These are phyloP conservation scores for Leonotis leonurus DNA, from an alignment of 257 asterid species.

Conservation along the genomic window DNA sequence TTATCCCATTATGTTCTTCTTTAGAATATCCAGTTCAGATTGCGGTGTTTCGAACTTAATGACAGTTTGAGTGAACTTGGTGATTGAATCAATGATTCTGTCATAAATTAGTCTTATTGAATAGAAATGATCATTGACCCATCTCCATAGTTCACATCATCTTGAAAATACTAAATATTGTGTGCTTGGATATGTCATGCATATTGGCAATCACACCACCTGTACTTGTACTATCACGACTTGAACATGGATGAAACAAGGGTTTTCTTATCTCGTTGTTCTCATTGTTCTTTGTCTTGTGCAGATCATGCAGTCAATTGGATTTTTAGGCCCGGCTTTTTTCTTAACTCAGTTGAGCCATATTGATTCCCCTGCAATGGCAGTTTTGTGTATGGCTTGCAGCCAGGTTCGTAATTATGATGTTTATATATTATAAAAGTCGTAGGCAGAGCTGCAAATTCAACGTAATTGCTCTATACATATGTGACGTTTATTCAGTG, in stretches of 20 bases:
- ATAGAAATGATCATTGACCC: not conserved
- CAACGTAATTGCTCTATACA: not conserved
- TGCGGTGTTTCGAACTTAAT: too few relatives aligned
- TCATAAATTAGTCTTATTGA: too few relatives aligned
- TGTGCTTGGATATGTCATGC: not conserved
- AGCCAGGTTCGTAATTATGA: conserved; percentile 59
- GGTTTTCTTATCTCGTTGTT: not conserved
- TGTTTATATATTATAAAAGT: not conserved
- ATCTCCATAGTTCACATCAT: not conserved
- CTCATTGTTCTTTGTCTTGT: conserved; percentile 12
- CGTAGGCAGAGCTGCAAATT: not conserved
- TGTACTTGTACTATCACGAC: not conserved
- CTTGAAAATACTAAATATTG: not conserved
- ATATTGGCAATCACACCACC: not conserved
- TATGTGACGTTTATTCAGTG: too few relatives aligned
- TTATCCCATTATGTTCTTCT: too few relatives aligned
- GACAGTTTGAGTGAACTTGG: too few relatives aligned
- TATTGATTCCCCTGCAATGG: conserved; percentile 81
- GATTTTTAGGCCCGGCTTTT: conserved; percentile 92
- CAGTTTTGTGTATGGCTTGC: conserved; percentile 86
- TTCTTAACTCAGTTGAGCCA: conserved; percentile 90
- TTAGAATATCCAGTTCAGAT: too few relatives aligned
- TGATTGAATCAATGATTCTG: too few relatives aligned
- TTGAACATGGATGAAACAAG: not conserved
- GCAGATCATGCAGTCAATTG: conserved; percentile 89